A percentile compares a stretch with the other conserved stretches of the same genome.
phyloP scores from a whole-genome alignment of 192 early-diverging fungal genomes.

The Coemansia sp. region DNA sequence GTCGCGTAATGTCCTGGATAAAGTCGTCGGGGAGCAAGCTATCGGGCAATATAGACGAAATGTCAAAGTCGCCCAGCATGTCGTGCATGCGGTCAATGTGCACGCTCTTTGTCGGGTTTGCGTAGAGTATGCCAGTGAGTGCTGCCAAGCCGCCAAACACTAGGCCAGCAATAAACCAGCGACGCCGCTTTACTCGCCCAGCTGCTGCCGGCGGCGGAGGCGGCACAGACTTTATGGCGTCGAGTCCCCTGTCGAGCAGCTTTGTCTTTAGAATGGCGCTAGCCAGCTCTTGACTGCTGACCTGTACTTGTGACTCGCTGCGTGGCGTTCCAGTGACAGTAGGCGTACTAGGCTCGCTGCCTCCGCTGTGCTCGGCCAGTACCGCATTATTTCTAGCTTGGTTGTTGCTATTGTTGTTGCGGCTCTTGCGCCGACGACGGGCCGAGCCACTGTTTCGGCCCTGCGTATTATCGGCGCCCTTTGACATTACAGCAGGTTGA shows the following conservation, averaged over 20 bases:
- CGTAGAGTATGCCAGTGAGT: conserved; percentile 39
- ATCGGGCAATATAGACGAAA: conserved; percentile 65
- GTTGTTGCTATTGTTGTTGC: background rate
- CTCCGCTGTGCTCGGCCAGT: background rate
- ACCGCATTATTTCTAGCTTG: background rate
- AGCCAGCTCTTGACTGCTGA: background rate
- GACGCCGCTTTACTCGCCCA: conserved; percentile 34
- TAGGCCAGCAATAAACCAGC: conserved; percentile 63
- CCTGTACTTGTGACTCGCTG: background rate
- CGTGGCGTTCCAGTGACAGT: conserved; percentile 34
- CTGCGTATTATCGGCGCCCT: background rate
- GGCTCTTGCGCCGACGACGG: background rate
- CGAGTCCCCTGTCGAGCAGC: background rate
- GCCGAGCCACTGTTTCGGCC: background rate
- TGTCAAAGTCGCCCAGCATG: conserved; percentile 67
- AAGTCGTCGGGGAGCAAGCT: conserved; percentile 72
- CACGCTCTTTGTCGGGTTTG: conserved; percentile 50
- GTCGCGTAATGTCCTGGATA: conserved; percentile 64
- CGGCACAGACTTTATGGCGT: background rate
- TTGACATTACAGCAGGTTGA: background rate
- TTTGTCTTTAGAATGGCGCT: background rate
- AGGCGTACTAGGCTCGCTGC: conserved; percentile 13
- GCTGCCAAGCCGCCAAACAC: conserved; percentile 61
- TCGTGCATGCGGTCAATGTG: conserved; percentile 56
- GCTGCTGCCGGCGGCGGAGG: background rate